Evolutionary conservation across 1,139 yeast species (phyloP).

Genomic region (Suhomyces terraborum): DNA sequence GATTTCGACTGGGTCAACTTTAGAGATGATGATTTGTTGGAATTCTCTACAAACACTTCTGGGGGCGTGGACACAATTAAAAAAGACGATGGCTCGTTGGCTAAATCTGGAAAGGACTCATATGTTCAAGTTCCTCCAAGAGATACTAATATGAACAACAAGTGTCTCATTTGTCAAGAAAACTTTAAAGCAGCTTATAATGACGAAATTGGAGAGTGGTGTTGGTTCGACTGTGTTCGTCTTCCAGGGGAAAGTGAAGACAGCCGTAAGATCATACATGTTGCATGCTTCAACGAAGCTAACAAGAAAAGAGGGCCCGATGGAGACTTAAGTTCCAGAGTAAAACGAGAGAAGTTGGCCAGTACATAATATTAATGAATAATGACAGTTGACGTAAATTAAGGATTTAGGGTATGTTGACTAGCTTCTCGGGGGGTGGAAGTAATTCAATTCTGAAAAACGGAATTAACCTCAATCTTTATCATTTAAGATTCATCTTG

Average conservation of each 20-base stretch:
- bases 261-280: conserved; percentile 65
- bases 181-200: conserved; percentile 76
- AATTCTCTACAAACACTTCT: conserved; percentile 31
- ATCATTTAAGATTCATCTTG: too few relatives aligned
- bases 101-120: conserved; percentile 24
- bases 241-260: conserved; percentile 56
- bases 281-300: conserved; percentile 78
- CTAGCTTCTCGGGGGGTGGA: too few relatives aligned
- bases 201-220: conserved; percentile 94
- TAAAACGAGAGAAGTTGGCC: conserved; percentile 31
- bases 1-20: conserved; percentile 75
- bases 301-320: conserved; percentile 39
- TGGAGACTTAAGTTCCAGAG: conserved; percentile 34
- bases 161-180: conserved; percentile 89
- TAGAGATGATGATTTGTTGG: conserved; percentile 58
- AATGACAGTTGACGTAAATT: conserved; percentile 6
- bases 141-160: conserved; percentile 64
- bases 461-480: too few relatives aligned
- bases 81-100: conserved; percentile 14
- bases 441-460: too few relatives aligned
- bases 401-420: too few relatives aligned
- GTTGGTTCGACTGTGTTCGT: conserved; percentile 80
- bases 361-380: conserved; percentile 7
- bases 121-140: conserved; percentile 74
- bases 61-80: conserved; percentile 15